Conservation (phyloP, 192 early-diverging fungal genomes). For the Paraglomus occultum region DNA sequence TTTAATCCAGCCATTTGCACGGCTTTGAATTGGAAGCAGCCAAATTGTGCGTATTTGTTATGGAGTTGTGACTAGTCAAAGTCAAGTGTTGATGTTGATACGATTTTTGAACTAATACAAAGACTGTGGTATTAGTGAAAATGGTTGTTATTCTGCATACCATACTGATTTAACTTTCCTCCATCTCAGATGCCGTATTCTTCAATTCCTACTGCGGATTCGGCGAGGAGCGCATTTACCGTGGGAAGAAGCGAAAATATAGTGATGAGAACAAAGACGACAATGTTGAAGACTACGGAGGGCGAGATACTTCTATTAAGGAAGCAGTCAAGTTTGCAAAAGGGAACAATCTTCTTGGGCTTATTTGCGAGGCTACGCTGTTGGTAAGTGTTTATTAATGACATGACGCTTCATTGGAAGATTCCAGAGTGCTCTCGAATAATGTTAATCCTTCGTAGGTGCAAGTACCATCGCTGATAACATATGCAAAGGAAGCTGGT, state of each 20-base stretch:
- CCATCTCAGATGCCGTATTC: conserved; percentile 80
- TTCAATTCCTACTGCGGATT: conserved; percentile 84
- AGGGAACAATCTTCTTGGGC: conserved; percentile 86
- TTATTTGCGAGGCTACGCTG: conserved; percentile 88
- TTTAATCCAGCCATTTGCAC: conserved; percentile 91
- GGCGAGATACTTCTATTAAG: conserved; percentile 72
- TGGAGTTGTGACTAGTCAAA: not conserved
- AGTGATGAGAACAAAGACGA: not conserved
- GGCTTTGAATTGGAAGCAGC: conserved; percentile 98
- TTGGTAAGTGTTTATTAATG: conserved; percentile 57
- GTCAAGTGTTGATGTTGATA: not conserved
- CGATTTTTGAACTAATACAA: too few species aligned
- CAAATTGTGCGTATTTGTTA: conserved; percentile 74
- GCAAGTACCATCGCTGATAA: conserved; percentile 87
- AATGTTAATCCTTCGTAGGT: conserved; percentile 51
- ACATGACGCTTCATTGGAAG: not conserved
- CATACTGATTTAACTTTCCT: not conserved
- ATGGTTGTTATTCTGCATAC: too few species aligned
- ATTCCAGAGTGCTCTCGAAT: not conserved
- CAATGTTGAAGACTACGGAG: conserved; percentile 37
- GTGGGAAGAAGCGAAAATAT: conserved; percentile 34
- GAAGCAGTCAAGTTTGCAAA: conserved; percentile 94
- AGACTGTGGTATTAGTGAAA: not conserved
- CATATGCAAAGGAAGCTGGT: conserved; percentile 90
- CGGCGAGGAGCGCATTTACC: conserved; percentile 41